Evolutionary conservation across 345 rosid species (phyloP).

Genomic region (Moricandia arvensis): DNA sequence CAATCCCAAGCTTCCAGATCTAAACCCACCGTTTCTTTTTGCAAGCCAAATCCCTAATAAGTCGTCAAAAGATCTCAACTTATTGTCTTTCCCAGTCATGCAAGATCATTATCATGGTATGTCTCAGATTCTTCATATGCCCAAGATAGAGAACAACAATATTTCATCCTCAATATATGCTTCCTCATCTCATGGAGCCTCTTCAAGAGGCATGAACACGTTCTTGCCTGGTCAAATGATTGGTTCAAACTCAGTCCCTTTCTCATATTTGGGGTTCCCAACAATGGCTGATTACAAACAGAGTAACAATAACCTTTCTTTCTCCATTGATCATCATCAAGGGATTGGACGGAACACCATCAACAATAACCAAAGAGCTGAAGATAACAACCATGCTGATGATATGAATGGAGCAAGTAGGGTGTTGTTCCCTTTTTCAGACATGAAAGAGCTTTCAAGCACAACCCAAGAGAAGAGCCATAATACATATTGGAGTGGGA

Average conservation of each 20-base stretch:
- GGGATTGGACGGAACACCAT: constrained; percentile 30
- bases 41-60: constrained; percentile 29
- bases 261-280: constrained; percentile 38
- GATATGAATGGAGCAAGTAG: constrained; percentile 36
- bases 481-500: constrained; percentile 36
- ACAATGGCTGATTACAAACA: constrained; percentile 36
- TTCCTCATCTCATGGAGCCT: constrained; percentile 33
- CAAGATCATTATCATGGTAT: constrained; percentile 38
- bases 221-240: constrained; percentile 40
- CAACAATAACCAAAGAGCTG: constrained; percentile 24
- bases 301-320: constrained; percentile 29
- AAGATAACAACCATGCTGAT: constrained; percentile 23
- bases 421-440: constrained; percentile 40
- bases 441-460: constrained; percentile 37
- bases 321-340: constrained; percentile 36
- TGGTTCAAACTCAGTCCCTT: constrained; percentile 36
- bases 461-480: constrained; percentile 32
- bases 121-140: constrained; percentile 38
- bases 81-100: constrained; percentile 38
- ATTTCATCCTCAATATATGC: constrained; percentile 27
- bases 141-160: constrained; percentile 34
- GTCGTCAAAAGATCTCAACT: constrained; percentile 38
- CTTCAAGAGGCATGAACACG: constrained; percentile 38
- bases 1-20: constrained; percentile 36
- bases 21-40: constrained; percentile 38